Base-by-base conservation (phyloP, 192 early-diverging fungal genomes). In the Gigaspora rosea region DNA sequence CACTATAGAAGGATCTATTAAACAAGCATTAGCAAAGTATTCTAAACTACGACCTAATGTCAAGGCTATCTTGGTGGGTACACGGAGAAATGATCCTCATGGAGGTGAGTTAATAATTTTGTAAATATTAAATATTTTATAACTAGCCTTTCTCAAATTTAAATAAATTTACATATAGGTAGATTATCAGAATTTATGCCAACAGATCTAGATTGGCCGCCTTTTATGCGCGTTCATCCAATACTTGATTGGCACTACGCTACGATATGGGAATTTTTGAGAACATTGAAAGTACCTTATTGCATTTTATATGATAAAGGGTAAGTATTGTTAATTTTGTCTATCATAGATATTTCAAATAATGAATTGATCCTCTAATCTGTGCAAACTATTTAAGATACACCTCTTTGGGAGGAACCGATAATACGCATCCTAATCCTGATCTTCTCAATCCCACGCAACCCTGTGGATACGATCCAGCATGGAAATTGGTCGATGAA, bases 121-220 rank as follows among this genome's bases (percentile, higher is more conserved):
- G 50, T 73, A 16, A 70, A 41, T 74, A 51, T 48, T 65, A 36
- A 12, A n/a, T 27, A 41, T 75, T 6, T 70, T 67, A 47, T 64
- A 41, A 48, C n/a, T 2, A 8, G 13, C 0, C 4, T 56, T 12
- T 64, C 13, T 59, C 16, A 33, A 20, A 22, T n/a, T 58, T 18
- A 33, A 57, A 46, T 52, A 4, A 32, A 2, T 32, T 62, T 11
- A 57, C 1, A 57, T 35, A 10, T 68, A 86, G 85, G 79, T 56
- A 71, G 78, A 11, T 79, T 93, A 78, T 82, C 81, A n/a, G 77
- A 85, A 48, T 93, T 92, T 81, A 85, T 87, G 35, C 87, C 86
- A 0, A 95, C 94, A 8, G 95, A 97, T 82, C 80, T 82, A n/a
- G 93, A 88, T 70, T 98, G 97, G 96, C 97, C 97, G 35, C 78